Percentiles rank a stretch among this genome's conserved stretches.
phyloP scores from a whole-genome alignment of 495 filamentous ascomycete species.

The Aspergillus panamensis region DNA sequence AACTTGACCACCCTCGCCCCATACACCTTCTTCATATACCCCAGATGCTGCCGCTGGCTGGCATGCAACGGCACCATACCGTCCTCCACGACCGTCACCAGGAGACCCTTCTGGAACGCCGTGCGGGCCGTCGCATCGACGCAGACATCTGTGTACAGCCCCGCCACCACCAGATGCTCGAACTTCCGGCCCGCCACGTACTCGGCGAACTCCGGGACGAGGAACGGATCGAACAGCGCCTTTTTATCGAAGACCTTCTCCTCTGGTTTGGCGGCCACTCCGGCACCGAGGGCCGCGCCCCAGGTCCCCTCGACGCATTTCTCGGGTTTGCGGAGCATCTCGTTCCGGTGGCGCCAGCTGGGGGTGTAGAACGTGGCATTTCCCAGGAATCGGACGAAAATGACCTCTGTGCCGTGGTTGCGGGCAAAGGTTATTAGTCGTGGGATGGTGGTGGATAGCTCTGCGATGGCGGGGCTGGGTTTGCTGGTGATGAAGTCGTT shows the following conservation, averaged over 20 bases:
- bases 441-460: constrained; percentile 1
- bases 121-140: constrained; percentile 6
- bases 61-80: constrained; percentile 1
- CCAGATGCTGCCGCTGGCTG: neutral
- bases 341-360: constrained; percentile 10
- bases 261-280: neutral
- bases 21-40: constrained; percentile 9
- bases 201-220: neutral
- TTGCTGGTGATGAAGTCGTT: constrained; percentile 10
- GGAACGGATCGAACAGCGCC: constrained; percentile 7
- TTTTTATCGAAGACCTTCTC: constrained; percentile 1
- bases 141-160: constrained; percentile 8
- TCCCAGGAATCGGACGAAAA: constrained; percentile 6
- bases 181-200: neutral
- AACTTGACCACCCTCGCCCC: constrained; percentile 10
- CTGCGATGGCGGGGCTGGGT: neutral
- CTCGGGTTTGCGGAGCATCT: neutral
- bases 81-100: constrained; percentile 1
- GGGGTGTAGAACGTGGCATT: neutral
- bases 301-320: constrained; percentile 5
- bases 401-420: neutral
- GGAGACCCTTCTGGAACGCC: constrained; percentile 7
- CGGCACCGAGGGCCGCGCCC: neutral
- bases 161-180: constrained; percentile 8
- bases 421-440: neutral